Evolutionary conservation across 2,329 filamentous ascomycete species (phyloP), one percentile per base, ranked within the genome.

Genomic region (Fusarium armeniacum): DNA sequence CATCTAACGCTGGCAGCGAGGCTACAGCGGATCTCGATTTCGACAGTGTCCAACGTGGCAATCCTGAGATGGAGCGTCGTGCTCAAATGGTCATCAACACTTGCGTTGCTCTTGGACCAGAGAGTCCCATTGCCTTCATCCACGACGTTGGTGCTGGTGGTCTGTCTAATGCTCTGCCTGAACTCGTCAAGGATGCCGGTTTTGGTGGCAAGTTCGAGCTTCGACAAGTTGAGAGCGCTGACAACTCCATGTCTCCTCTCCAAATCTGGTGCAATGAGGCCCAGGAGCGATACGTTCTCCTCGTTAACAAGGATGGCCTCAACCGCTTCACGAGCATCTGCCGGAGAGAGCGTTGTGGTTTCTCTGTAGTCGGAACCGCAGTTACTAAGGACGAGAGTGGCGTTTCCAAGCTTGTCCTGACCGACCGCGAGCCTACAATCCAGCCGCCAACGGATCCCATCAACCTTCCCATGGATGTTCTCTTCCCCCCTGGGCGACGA

Each of bases 51-150:
- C 96, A 99, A 82, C 87, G 96, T 81, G 96, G 95, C 47, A 99
- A 99, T 77, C 94, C 96, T 2, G 96, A 99, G 81, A 95, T 98
- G 80, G 93, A 99, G 81, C 87, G 96, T 67, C 88, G 96, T 73
- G 96, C 95, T 3, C 96, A 99, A 82, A 97, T 98, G 88, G 96
- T 99, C 70, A 99, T 99, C 81, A 96, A 98, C 80, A 91, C 93
- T 6, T 99, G 96, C 78, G 90, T 92, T 30, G 91, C 93, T 5
- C 87, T 98, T 74, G 95, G 94, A 18, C 83, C 90, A 6, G 85
- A 93, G 69, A 98, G 92, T 77, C 96, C 96, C 0, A 98, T 99
- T 72, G 91, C 93, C 58, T 95, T 98, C 82, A 98, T 99, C 69
- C 96, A 99, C 78, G 96, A 99, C 77, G 96, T 99, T 46, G 96